These are phyloP conservation scores for Globisporangium sylvaticum DNA, from an alignment of 352 stramenopile genomes.

Conservation along the genomic window DNA sequence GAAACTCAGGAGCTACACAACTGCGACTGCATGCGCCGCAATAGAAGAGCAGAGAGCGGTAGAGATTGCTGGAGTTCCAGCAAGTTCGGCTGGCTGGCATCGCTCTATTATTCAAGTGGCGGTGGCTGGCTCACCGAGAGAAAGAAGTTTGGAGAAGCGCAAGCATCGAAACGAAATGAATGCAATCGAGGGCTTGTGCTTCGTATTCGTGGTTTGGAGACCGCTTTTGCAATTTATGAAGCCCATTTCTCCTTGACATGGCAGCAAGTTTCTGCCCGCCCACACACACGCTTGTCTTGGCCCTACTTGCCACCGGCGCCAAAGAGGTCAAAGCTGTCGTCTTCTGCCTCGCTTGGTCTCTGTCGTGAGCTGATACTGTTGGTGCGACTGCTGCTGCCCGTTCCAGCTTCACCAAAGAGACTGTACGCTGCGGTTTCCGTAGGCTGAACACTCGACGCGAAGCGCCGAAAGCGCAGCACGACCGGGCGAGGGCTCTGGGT, in stretches of 20 bases:
- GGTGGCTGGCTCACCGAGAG: not conserved
- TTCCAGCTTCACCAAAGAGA: conserved; percentile 58
- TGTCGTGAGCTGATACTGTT: not conserved
- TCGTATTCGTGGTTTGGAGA: not conserved
- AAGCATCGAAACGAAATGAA: not conserved
- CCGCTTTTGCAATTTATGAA: not conserved
- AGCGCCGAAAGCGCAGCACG: conserved; percentile 62
- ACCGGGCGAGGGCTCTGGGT: conserved; percentile 48
- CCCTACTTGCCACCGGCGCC: not conserved
- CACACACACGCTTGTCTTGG: not conserved
- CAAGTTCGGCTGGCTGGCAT: not conserved
- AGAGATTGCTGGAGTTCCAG: not conserved
- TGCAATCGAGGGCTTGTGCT: not conserved
- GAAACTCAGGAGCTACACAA: not conserved
- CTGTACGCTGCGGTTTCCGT: conserved; percentile 39
- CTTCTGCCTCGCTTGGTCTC: not conserved
- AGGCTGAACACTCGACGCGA: conserved; percentile 24
- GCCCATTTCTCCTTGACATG: not conserved
- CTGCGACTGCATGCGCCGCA: not conserved
- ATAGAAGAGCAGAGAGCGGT: not conserved
- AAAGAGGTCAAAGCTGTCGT: conserved; percentile 6
- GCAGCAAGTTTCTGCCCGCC: not conserved
- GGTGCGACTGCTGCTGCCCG: not conserved
- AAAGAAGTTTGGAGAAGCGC: not conserved
- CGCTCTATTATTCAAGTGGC: not conserved